These are phyloP conservation scores for Dipteronia sinensis DNA, from an alignment of 345 rosid genomes.

Conservation along the genomic window DNA sequence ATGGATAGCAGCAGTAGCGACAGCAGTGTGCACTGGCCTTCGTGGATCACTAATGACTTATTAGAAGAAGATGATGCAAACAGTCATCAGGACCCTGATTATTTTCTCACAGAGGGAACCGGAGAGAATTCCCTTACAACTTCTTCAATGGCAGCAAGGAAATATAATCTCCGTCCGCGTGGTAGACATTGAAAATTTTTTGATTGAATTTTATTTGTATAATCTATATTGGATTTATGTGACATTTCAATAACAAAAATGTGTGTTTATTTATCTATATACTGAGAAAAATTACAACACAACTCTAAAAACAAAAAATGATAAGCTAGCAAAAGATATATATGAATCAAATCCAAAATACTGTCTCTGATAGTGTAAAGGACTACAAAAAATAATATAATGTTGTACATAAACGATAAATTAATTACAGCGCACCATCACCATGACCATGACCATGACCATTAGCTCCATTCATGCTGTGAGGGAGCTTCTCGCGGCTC, in stretches of 20 bases:
- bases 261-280: too few relatives aligned
- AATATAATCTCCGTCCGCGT: background rate
- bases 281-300: background rate
- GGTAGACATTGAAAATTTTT: background rate
- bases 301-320: background rate
- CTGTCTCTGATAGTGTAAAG: too few relatives aligned
- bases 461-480: conserved; percentile 39
- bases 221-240: background rate
- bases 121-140: background rate
- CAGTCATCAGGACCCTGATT: background rate
- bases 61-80: background rate
- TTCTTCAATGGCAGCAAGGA: conserved; percentile 5
- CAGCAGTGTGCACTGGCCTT: background rate
- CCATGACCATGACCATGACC: conserved; percentile 45
- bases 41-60: background rate
- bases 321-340: background rate
- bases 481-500: conserved; percentile 32
- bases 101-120: background rate
- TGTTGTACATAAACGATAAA: background rate
- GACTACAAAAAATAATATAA: conserved; percentile 2
- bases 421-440: conserved; percentile 3
- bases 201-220: background rate
- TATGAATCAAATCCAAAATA: background rate
- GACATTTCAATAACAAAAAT: background rate
- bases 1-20: background rate